Conservation (phyloP, 2,329 filamentous ascomycete species). For the Aspergillus phoenicis region DNA sequence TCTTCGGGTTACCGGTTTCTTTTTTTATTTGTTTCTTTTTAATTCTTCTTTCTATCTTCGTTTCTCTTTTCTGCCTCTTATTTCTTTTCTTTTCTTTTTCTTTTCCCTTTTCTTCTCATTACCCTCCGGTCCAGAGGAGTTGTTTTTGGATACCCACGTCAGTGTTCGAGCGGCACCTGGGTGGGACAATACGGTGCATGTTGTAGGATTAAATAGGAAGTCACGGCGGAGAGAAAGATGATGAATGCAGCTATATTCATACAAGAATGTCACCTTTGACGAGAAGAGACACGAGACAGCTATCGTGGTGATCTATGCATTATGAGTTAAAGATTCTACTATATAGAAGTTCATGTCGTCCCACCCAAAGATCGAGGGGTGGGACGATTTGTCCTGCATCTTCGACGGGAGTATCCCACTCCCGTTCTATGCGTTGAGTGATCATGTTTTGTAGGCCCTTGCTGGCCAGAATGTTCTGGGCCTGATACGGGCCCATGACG, state of each 20-base stretch:
- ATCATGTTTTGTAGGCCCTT: conserved; percentile 56
- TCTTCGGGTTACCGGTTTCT: conserved; percentile 20
- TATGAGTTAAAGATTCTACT: conserved; percentile 69
- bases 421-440: conserved; percentile 49
- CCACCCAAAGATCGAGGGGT: conserved; percentile 65
- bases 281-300: not conserved
- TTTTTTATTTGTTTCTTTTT: conserved; percentile 13
- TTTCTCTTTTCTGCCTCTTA: conserved; percentile 10
- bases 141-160: conserved; percentile 35
- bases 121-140: conserved; percentile 4
- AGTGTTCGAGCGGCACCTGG: conserved; percentile 27
- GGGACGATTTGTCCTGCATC: conserved; percentile 65
- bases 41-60: not conserved
- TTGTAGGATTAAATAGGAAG: conserved; percentile 39
- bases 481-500: conserved; percentile 68
- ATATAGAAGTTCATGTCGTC: conserved; percentile 66
- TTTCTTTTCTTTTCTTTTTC: conserved; percentile 4
- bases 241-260: conserved; percentile 28
- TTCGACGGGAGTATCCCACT: conserved; percentile 53
- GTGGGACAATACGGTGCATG: conserved; percentile 26
- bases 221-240: conserved; percentile 27
- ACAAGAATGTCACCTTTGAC: conserved; percentile 23
- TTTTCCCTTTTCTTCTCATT: conserved; percentile 11
- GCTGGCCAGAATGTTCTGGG: conserved; percentile 61
- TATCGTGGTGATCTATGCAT: conserved; percentile 18